These are phyloP conservation scores for Dinochytrium kinnereticum DNA, from an alignment of 371 early-diverging fungal genomes.

Conservation along the genomic window DNA sequence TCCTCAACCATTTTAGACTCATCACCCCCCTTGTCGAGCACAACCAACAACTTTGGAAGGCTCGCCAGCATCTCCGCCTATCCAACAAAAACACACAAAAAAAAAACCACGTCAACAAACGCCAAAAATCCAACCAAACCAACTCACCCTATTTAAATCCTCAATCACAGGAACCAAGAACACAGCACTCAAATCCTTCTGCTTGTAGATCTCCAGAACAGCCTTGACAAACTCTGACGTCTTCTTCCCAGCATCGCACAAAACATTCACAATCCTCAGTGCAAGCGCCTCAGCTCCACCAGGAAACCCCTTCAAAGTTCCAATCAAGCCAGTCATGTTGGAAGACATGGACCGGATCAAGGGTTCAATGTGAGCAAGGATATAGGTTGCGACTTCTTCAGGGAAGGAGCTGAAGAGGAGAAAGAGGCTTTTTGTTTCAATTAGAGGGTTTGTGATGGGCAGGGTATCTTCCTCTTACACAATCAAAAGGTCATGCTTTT, in stretches of 20 bases:
- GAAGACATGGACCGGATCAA: constrained; percentile 76
- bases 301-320: constrained; percentile 56
- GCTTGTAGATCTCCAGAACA: constrained; percentile 52
- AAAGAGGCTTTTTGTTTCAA: too few species aligned
- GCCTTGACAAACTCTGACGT: constrained; percentile 65
- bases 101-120: not conserved
- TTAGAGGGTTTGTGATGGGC: too few species aligned
- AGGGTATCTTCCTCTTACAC: too few species aligned
- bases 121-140: too few species aligned
- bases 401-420: constrained; percentile 55
- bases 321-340: constrained; percentile 55
- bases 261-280: constrained; percentile 69
- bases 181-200: constrained; percentile 66
- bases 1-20: not conserved
- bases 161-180: constrained; percentile 72
- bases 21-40: constrained; percentile 15
- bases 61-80: constrained; percentile 29
- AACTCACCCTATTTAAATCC: constrained; percentile 66
- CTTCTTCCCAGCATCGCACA: constrained; percentile 71
- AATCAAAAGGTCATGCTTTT: constrained; percentile 46
- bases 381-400: constrained; percentile 61
- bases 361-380: constrained; percentile 71
- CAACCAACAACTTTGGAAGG: constrained; percentile 26
- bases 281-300: constrained; percentile 75
- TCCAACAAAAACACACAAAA: not conserved